Evolutionary conservation across 106 monocot genomes (phyloP).

Genomic region (Acorus gramineus): DNA sequence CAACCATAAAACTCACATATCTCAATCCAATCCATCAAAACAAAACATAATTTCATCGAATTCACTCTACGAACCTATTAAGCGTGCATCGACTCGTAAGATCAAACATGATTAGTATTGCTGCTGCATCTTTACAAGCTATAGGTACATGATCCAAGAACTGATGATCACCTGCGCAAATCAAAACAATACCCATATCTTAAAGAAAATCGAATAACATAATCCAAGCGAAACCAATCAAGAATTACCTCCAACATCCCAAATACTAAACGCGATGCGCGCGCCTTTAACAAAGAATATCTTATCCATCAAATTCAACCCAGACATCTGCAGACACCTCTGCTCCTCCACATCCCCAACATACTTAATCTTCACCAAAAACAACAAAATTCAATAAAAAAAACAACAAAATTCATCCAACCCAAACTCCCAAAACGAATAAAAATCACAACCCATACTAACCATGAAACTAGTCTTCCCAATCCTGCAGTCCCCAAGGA

Average conservation of each 20-base stretch:
- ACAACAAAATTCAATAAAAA: not conserved
- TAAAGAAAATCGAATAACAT: not conserved
- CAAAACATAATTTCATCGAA: too few relatives aligned
- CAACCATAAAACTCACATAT: not conserved
- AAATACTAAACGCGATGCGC: conserved; percentile 58
- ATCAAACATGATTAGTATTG: conserved; percentile 95
- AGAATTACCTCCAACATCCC: conserved; percentile 77
- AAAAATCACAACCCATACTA: not conserved
- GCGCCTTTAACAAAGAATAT: conserved; percentile 44
- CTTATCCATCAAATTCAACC: conserved; percentile 75
- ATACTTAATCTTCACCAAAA: conserved; percentile 43
- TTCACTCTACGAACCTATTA: conserved; percentile 39
- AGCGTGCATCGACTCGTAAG: conserved; percentile 74
- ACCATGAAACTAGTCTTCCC: conserved; percentile 97
- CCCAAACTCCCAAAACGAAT: not conserved
- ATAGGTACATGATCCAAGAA: conserved; percentile 64
- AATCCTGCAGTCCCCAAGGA: conserved; percentile 66
- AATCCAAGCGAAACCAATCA: not conserved
- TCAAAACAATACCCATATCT: not conserved
- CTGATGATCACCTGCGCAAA: conserved; percentile 42
- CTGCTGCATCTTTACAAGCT: conserved; percentile 85
- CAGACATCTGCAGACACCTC: conserved; percentile 52
- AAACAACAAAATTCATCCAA: not conserved
- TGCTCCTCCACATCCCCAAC: conserved; percentile 49
- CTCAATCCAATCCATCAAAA: too few relatives aligned